These are phyloP conservation scores for Talaromyces funiculosus DNA, from an alignment of 2,329 filamentous ascomycete species.

Conservation along the genomic window DNA sequence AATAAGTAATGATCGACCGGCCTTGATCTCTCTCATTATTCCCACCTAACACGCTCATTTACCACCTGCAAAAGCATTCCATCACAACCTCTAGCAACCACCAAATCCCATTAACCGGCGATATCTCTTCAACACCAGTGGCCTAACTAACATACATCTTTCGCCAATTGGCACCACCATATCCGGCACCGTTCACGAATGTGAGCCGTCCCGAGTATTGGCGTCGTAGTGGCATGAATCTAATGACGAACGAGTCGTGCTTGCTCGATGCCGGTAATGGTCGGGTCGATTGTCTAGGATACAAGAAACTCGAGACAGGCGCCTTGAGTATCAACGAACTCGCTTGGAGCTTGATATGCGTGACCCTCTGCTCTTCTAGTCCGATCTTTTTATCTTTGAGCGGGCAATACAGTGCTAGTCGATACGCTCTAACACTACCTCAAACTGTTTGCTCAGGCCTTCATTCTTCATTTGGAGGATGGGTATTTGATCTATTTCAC, in stretches of 20 bases:
- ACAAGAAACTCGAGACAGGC: conserved; percentile 17
- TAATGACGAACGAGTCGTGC: conserved; percentile 29
- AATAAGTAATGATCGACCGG: conserved; percentile 15
- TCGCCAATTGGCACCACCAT: conserved; percentile 25
- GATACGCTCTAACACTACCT: background rate
- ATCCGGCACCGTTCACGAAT: conserved; percentile 26
- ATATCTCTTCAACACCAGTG: conserved; percentile 24
- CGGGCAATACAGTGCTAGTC: background rate
- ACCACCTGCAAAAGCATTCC: conserved; percentile 27
- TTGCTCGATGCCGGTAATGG: conserved; percentile 23
- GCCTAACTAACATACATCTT: conserved; percentile 23
- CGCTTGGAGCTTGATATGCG: conserved; percentile 45
- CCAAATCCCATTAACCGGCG: conserved; percentile 29
- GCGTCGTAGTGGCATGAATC: conserved; percentile 24
- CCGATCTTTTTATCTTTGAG: background rate
- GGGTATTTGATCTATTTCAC: background rate
- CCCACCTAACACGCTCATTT: conserved; percentile 22
- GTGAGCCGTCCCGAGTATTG: conserved; percentile 21
- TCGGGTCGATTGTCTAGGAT: conserved; percentile 15
- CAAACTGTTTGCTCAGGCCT: background rate
- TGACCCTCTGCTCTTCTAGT: no score
- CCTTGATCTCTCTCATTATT: conserved; percentile 21
- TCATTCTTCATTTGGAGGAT: background rate
- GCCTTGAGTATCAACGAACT: conserved; percentile 47
- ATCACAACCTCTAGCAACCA: conserved; percentile 29